phyloP scores from a whole-genome alignment of 768 basidiomycete genomes.

The Nevesoporus exiguus region DNA sequence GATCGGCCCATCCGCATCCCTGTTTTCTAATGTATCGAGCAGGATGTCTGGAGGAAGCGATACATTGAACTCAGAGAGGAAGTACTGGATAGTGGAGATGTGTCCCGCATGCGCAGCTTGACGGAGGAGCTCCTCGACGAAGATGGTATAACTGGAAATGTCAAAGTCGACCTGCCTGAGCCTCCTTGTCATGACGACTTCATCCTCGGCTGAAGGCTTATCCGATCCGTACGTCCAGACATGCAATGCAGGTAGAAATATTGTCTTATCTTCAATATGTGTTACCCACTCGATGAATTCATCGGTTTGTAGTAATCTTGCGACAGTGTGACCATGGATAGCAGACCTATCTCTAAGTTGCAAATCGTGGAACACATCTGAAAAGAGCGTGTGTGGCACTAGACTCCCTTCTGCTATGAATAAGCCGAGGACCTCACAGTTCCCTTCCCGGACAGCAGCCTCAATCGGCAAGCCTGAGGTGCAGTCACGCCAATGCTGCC shows the following conservation, averaged over 20 bases:
- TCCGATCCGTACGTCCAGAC: background rate
- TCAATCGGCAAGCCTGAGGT: background rate
- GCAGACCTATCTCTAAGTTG: too few species aligned
- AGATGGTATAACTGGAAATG: background rate
- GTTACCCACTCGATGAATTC: slow-evolving; percentile 14
- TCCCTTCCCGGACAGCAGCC: background rate
- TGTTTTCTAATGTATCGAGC: too few species aligned
- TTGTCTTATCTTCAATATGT: background rate
- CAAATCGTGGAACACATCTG: too few species aligned
- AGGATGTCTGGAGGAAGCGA: too few species aligned
- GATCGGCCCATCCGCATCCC: too few species aligned
- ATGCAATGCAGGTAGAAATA: background rate
- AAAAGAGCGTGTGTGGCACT: background rate
- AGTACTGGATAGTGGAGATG: too few species aligned
- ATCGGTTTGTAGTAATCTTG: slow-evolving; percentile 9
- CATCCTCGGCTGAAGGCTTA: background rate
- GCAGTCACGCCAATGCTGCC: too few species aligned
- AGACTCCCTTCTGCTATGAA: background rate
- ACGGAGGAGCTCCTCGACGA: background rate
- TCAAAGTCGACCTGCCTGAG: slow-evolving; percentile 2
- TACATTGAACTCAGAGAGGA: too few species aligned
- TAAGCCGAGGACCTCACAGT: background rate
- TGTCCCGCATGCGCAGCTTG: background rate
- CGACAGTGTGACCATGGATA: background rate
- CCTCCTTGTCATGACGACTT: background rate